These are phyloP conservation scores for Solanum bulbocastanum DNA, from an alignment of 257 asterid species.

Conservation along the genomic window DNA sequence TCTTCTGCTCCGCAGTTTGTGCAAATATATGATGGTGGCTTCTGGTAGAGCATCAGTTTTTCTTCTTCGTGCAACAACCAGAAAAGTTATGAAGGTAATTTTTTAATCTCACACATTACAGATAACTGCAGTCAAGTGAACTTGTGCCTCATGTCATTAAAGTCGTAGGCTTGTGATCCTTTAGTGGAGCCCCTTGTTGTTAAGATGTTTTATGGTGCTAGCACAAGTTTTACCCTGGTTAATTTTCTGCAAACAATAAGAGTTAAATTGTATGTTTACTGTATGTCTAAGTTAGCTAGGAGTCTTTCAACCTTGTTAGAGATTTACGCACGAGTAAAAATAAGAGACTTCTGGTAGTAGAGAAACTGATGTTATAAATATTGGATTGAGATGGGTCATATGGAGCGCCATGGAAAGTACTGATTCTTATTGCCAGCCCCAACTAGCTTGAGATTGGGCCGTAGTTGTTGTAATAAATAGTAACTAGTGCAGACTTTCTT, in stretches of 20 bases:
- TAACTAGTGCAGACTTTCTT: background rate
- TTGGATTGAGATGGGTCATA: background rate
- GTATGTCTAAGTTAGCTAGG: background rate
- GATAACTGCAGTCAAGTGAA: constrained; percentile 3
- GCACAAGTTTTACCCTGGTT: background rate
- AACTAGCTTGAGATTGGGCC: background rate
- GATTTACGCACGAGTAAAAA: background rate
- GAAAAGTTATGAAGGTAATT: background rate
- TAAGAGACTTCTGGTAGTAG: background rate
- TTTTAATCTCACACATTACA: background rate
- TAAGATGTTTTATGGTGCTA: background rate
- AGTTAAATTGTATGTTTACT: background rate
- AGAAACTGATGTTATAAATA: background rate
- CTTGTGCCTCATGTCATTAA: constrained; percentile 8
- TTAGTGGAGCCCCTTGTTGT: background rate
- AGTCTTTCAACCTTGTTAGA: background rate
- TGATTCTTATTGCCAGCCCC: background rate
- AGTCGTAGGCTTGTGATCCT: constrained; percentile 32
- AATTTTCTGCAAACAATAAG: background rate
- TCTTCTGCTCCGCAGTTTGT: constrained; percentile 38
- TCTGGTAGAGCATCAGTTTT: constrained; percentile 81
- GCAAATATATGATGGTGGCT: constrained; percentile 90
- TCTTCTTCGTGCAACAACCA: constrained; percentile 39
- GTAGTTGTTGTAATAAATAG: background rate
- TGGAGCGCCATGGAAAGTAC: background rate